Conservation (phyloP, 2,329 filamentous ascomycete species). For the Arthrobotrys iridis region DNA sequence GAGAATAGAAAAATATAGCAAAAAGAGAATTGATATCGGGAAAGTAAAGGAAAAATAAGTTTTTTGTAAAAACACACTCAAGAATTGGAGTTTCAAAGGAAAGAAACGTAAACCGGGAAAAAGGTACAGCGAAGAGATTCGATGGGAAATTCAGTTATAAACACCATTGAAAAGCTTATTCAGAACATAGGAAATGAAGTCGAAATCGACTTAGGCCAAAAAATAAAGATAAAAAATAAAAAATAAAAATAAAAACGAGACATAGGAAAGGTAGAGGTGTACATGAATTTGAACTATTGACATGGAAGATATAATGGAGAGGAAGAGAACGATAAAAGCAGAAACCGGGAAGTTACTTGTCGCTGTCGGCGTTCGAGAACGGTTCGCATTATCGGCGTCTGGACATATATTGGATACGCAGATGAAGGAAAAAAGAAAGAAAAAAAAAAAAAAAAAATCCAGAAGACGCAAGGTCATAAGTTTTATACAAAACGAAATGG, state of each 20-base stretch:
- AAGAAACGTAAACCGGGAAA: constrained; percentile 53
- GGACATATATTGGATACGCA: constrained; percentile 43
- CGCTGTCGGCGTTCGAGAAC: constrained; percentile 37
- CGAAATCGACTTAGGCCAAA: too few relatives aligned
- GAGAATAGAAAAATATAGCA: constrained; percentile 10
- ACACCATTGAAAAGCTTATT: constrained; percentile 21
- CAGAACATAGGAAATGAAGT: constrained; percentile 33
- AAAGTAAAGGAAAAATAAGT: constrained; percentile 36
- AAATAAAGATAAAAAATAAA: constrained; percentile 24
- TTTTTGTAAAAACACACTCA: constrained; percentile 55
- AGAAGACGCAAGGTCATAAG: constrained; percentile 29
- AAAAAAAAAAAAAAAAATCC: constrained; percentile 15
- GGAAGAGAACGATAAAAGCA: constrained; percentile 6
- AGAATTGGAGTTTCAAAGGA: constrained; percentile 54
- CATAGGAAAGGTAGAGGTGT: constrained; percentile 42
- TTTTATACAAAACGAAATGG: constrained; percentile 55
- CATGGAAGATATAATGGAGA: constrained; percentile 34
- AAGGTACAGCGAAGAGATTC: constrained; percentile 55
- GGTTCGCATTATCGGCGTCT: constrained; percentile 53
- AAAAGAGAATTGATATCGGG: constrained; percentile 7
- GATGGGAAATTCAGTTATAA: constrained; percentile 51
- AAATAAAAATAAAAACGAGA: constrained; percentile 16
- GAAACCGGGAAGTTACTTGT: constrained; percentile 41
- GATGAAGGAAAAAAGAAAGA: neutral
- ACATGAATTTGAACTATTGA: constrained; percentile 51